Percentiles rank a stretch among this genome's conserved stretches.
Evolutionary conservation across 148 eudicot genomes (phyloP).

Genomic region (Diospyros lotus): DNA sequence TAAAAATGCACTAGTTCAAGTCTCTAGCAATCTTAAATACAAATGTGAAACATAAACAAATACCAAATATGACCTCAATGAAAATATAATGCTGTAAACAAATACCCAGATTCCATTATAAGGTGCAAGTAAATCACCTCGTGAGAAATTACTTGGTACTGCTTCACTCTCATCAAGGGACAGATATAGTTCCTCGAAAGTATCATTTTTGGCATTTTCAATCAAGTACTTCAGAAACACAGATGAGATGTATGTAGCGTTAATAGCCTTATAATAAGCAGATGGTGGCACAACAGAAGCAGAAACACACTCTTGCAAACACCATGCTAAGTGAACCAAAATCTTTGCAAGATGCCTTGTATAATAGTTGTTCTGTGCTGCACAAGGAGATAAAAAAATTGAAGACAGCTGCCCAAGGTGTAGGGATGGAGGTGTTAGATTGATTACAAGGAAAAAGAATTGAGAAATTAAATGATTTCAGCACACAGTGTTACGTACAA

Average conservation of each 20-base stretch:
- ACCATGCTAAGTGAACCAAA: constrained; percentile 73
- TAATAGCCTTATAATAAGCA: constrained; percentile 64
- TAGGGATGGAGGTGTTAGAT: background rate
- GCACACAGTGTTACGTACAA: background rate
- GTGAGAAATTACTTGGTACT: constrained; percentile 42
- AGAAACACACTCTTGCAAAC: constrained; percentile 79
- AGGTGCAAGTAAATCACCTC: constrained; percentile 43
- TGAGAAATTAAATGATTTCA: background rate
- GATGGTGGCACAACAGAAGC: constrained; percentile 41
- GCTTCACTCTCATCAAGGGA: constrained; percentile 60
- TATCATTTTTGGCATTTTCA: constrained; percentile 61
- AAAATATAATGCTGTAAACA: background rate
- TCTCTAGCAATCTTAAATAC: background rate
- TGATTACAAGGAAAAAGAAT: background rate
- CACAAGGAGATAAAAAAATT: constrained; percentile 17
- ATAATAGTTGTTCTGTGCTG: constrained; percentile 72
- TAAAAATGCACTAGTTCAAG: background rate
- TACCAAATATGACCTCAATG: background rate
- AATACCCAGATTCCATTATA: background rate
- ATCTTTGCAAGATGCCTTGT: constrained; percentile 90
- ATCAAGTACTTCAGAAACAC: constrained; percentile 69
- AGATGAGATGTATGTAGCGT: constrained; percentile 75
- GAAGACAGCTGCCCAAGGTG: background rate
- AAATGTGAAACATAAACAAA: background rate
- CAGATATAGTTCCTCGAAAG: constrained; percentile 60